Conservation (phyloP, 108 stramenopile genomes). For the Cyclotella cryptica region DNA sequence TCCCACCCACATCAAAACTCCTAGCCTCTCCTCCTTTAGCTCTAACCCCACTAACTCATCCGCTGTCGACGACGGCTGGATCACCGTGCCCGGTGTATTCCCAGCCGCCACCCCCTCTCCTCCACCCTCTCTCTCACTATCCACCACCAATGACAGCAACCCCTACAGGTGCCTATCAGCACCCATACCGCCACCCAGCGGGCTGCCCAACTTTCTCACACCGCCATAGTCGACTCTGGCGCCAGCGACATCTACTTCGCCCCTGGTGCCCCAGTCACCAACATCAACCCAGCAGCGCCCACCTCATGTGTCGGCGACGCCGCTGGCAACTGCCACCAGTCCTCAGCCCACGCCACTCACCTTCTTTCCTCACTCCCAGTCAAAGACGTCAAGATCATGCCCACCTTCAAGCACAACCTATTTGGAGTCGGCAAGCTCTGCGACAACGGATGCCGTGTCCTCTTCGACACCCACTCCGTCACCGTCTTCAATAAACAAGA, state of each 20-base stretch:
- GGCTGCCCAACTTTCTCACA: too few relatives aligned
- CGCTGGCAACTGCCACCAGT: background rate
- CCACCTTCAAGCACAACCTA: slow-evolving; percentile 7
- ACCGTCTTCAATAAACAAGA: background rate
- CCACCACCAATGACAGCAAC: too few relatives aligned
- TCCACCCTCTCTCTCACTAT: too few relatives aligned
- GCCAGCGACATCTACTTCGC: background rate
- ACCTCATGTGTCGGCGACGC: background rate
- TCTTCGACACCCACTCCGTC: background rate
- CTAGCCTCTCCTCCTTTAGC: too few relatives aligned
- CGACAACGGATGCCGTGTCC: background rate
- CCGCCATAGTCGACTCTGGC: too few relatives aligned
- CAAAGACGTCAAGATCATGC: slow-evolving; percentile 8
- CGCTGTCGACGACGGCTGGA: too few relatives aligned
- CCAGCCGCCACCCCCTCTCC: too few relatives aligned
- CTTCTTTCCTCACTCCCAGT: background rate
- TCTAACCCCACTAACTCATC: too few relatives aligned
- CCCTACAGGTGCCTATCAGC: too few relatives aligned
- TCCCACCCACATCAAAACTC: too few relatives aligned
- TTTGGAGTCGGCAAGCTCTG: slow-evolving; percentile 3
- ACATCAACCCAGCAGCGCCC: slow-evolving; percentile 2
- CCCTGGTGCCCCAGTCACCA: background rate
- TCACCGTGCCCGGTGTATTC: too few relatives aligned
- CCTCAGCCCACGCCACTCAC: background rate
- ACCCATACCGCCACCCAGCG: too few relatives aligned